Base-by-base conservation (phyloP, 192 early-diverging fungal genomes). In the Gonapodya prolifera region DNA sequence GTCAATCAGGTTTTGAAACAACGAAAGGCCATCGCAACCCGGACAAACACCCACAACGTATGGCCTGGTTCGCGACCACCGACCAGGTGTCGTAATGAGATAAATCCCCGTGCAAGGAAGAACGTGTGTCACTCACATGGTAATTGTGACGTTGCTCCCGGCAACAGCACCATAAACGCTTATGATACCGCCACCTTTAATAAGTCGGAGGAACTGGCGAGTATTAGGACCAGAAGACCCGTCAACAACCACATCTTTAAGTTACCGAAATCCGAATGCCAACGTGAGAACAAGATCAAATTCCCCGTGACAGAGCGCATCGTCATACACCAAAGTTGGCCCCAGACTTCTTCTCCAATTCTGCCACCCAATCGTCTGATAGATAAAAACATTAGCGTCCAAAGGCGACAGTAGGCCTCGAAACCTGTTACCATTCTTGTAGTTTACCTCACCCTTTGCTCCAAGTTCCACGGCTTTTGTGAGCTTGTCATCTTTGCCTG, bases 401-500 rank as follows among this genome's bases (percentile, higher is more conserved):
- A n/a, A 8, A 8, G 13, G 45, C 45, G 8, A 16, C n/a, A n/a
- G 8, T n/a, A 16, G 45, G 45, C 45, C 45, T n/a, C 45, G n/a
- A 16, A 16, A 8, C 13, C 8, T 69, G 75, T 69, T 79, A 90
- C 88, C 84, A 33, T 87, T 80, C 79, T 83, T 91, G 76, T 93
- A 93, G 75, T 88, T 88, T 29, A 89, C 88, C 2, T 91, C 92
- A 28, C 91, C 91, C 70, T 79, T 82, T 0, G 91, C 92, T 34
- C 92, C 92, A 2, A 93, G 76, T 23, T 80, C 45, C 45, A 16
- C 36, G 29, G 91, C 92, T 34, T 80, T 79, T n/a, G 80, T 34
- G 30, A 93, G 89, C 83, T 93, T 93, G 17, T 81, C 83, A 0
- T 84, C 82, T 32, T 81, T 82, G 23, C 87, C 88, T 33, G 88